Percentiles rank a stretch among this genome's conserved stretches.
Conservation (phyloP, 1,284 basidiomycete genomes). For the Fomitopsis palustris region DNA sequence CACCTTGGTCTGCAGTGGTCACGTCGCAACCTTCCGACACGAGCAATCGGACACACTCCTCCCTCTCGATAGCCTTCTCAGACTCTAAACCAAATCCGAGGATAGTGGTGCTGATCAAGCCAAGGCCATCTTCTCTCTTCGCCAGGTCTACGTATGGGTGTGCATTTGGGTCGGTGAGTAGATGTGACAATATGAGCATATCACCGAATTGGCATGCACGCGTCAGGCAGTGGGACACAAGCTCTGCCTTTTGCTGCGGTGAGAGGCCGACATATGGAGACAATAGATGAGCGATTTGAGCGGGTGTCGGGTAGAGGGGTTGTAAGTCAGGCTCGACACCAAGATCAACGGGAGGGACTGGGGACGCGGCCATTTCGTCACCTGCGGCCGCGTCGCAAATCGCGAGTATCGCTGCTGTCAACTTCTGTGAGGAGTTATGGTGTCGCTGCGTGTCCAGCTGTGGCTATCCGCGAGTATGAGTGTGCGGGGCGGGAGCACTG, state of each 20-base stretch:
- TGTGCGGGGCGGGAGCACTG: neutral
- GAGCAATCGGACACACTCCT: constrained; percentile 83
- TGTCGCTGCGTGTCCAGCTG: neutral
- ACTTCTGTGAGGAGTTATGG: neutral
- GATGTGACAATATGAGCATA: constrained; percentile 64
- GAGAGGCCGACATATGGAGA: constrained; percentile 64
- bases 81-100: constrained; percentile 79
- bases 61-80: constrained; percentile 81
- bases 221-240: constrained; percentile 66
- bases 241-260: constrained; percentile 60
- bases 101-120: constrained; percentile 76
- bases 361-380: constrained; percentile 17
- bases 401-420: neutral
- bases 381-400: neutral
- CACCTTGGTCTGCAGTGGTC: constrained; percentile 60
- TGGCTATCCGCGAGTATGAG: neutral
- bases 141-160: constrained; percentile 67
- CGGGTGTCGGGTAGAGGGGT: constrained; percentile 67
- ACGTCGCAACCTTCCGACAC: constrained; percentile 78
- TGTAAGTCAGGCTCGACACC: constrained; percentile 72
- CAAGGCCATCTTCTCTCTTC: constrained; percentile 75
- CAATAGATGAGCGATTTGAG: constrained; percentile 59
- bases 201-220: constrained; percentile 78
- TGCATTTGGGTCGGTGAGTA: constrained; percentile 66
- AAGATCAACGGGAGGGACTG: constrained; percentile 40